phyloP scores from a whole-genome alignment of 2,329 filamentous ascomycete species.

The Fusarium begoniae region DNA sequence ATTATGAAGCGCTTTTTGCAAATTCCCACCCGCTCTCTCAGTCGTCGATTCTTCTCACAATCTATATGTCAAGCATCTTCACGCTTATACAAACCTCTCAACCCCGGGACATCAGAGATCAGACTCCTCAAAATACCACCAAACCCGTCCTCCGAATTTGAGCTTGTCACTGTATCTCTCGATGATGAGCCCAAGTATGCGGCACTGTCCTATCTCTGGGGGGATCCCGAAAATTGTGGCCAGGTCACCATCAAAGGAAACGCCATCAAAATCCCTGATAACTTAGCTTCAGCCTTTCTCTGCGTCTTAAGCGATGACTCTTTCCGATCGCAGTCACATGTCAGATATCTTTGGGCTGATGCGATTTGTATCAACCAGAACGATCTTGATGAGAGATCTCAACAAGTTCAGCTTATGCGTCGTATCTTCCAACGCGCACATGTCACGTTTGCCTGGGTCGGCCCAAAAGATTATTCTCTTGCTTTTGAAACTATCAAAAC shows the following conservation, averaged over 20 bases:
- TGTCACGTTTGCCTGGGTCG: neutral
- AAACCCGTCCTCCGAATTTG: neutral
- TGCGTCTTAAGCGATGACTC: neutral
- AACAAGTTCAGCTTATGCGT: slow-evolving; percentile 14
- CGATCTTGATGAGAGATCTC: neutral
- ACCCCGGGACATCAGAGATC: neutral
- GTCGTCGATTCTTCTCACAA: neutral
- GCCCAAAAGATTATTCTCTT: slow-evolving; percentile 7
- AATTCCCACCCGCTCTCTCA: neutral
- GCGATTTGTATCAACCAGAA: slow-evolving; percentile 6
- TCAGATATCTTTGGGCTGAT: neutral
- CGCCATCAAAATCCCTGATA: neutral
- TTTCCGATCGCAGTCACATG: neutral
- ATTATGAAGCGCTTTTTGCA: neutral
- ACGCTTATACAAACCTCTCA: slow-evolving; percentile 6
- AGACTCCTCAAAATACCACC: neutral
- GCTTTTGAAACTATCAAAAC: neutral
- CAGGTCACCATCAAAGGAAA: neutral
- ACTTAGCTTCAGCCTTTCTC: slow-evolving; percentile 6
- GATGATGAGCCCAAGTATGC: slow-evolving; percentile 8
- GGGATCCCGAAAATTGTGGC: neutral
- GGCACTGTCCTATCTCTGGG: slow-evolving; percentile 11
- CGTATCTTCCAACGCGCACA: neutral
- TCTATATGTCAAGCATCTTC: neutral
- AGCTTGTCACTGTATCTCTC: neutral